These are phyloP conservation scores for Ophiostoma tasmaniense DNA, from an alignment of 2,329 filamentous ascomycete genomes.

Conservation along the genomic window DNA sequence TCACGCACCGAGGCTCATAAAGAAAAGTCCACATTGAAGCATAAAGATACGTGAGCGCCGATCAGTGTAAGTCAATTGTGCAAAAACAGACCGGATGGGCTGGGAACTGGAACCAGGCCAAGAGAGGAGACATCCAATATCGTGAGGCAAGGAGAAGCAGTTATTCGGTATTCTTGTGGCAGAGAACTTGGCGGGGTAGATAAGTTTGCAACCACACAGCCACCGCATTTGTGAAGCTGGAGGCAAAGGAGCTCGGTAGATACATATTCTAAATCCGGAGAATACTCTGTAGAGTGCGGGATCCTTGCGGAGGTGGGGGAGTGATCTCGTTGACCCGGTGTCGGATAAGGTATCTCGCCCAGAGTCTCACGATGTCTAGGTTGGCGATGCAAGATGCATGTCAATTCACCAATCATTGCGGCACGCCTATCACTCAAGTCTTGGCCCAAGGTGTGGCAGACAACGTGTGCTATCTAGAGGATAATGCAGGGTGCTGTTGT, in stretches of 20 bases:
- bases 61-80: not conserved
- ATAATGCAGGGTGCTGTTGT: not conserved
- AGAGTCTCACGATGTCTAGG: not conserved
- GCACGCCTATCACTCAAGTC: not conserved
- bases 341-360: not conserved
- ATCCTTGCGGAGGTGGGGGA: not conserved
- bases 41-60: not conserved
- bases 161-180: not conserved
- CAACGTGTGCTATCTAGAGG: not conserved
- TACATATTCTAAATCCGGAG: not conserved
- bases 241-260: not conserved
- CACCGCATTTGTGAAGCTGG: not conserved
- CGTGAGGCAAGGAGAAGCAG: not conserved
- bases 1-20: not conserved
- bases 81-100: not conserved
- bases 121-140: not conserved
- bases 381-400: not conserved
- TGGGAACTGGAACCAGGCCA: not conserved
- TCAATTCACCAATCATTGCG: not conserved
- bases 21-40: not conserved
- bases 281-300: not conserved
- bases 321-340: conserved; percentile 1
- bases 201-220: not conserved
- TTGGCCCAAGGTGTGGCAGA: not conserved
- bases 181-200: not conserved